Base-by-base conservation (phyloP, 148 eudicot genomes). In the Diospyros lotus region DNA sequence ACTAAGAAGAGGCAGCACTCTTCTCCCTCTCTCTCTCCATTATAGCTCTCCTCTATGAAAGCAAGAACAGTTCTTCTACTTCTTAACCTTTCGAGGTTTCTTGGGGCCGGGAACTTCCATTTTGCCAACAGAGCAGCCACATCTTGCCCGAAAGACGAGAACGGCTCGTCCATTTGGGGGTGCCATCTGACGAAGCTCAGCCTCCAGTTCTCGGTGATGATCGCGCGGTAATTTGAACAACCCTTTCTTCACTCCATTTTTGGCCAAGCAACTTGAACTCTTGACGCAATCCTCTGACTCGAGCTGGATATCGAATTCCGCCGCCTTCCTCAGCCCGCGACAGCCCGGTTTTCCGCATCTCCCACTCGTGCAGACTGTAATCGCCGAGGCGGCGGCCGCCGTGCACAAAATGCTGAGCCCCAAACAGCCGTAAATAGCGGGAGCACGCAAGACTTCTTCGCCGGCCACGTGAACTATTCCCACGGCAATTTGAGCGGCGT, bases 131-230 rank as follows among this genome's bases (percentile, higher is more conserved):
- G 92, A 84, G 64, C 98, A 93, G 58, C 98, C 98, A 80, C 98
- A 93, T 69, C 90, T 87, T 0, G 87, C 91, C 13, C 89, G 81
- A 61, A 89, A 89, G 15, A 93, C 87, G 1, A 93, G 90, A 71
- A 93, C 90, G 2, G 98, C 96, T 72, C 91, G 80, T 54, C 98
- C 98, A 88, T 91, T 91, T 17, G 83, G 80, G 0, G 98, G 98
- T 2, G 94, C 98, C 85, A 93, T 88, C 78, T 89, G 91, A 88
- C 84, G 91, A 12, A 93, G 90, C 87, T 93, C 94, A 0, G 92
- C 86, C 60, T 93, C 98, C 74, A 93, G 56, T 75, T 91, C 98
- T 11, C 76, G 78, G 46, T 89, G 91, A 73, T 86, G 91, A 84
- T 93, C 93, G 1, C 88, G 82, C 2, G 86, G 89, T 84, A 91